phyloP scores from a whole-genome alignment of 306 rosid genomes.

The Clitoria ternatea region DNA sequence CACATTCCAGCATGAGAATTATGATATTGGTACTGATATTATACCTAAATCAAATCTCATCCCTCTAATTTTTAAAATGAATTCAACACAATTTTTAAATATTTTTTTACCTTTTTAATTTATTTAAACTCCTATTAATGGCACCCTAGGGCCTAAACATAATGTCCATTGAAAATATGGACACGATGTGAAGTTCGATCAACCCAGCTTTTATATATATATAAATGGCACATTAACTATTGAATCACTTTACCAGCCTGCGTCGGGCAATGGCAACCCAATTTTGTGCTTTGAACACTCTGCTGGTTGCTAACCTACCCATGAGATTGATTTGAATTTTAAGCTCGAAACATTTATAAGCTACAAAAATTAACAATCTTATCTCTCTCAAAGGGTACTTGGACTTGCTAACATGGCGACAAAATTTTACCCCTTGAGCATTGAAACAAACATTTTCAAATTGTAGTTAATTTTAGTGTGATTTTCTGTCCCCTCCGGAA shows the following conservation, averaged over 20 bases:
- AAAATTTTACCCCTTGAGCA: conserved; percentile 5
- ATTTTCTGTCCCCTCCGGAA: neutral
- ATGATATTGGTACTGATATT: too few relatives aligned
- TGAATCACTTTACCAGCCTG: neutral
- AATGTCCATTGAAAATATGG: neutral
- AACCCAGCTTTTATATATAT: neutral
- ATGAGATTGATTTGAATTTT: neutral
- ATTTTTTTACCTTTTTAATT: too few relatives aligned
- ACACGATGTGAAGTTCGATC: neutral
- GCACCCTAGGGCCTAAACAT: too few relatives aligned
- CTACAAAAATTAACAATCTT: neutral
- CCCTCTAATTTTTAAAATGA: too few relatives aligned
- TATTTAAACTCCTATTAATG: too few relatives aligned
- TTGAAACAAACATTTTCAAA: neutral
- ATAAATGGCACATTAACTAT: neutral
- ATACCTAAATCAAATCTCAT: too few relatives aligned
- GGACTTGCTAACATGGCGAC: conserved; percentile 4
- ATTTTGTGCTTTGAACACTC: neutral
- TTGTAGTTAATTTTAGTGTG: neutral
- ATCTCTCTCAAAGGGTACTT: neutral
- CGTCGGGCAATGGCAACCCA: neutral
- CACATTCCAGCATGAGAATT: too few relatives aligned
- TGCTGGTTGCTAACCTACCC: neutral
- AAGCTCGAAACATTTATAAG: neutral
- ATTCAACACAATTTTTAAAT: too few relatives aligned